Conservation (phyloP, 1,284 basidiomycete genomes). For the Rhodotorula sp. region DNA sequence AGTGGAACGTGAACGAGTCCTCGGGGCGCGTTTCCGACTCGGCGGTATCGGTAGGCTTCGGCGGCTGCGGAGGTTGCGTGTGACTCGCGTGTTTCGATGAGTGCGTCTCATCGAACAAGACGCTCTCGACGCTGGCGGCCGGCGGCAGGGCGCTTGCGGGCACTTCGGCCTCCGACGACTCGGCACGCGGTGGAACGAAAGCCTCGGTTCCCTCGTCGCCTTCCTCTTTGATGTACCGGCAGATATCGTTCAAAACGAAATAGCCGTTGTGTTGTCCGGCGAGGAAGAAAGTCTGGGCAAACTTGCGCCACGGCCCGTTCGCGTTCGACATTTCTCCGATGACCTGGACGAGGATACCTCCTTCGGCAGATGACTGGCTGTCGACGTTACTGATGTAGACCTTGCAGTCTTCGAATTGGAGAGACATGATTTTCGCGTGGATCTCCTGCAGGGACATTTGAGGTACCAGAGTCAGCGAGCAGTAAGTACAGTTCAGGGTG, state of each 20-base stretch:
- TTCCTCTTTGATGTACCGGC: conserved; percentile 90
- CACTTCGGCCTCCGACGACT: background rate
- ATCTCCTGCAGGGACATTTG: conserved; percentile 70
- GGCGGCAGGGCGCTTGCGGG: conserved; percentile 36
- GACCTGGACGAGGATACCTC: conserved; percentile 95
- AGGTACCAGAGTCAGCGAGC: background rate
- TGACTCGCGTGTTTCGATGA: background rate
- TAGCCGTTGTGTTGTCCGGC: conserved; percentile 99
- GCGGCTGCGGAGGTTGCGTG: conserved; percentile 8
- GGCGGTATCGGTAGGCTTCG: conserved; percentile 22
- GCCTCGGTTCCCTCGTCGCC: conserved; percentile 56
- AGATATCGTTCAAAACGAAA: conserved; percentile 99
- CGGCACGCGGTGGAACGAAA: conserved; percentile 8
- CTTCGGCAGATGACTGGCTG: conserved; percentile 73
- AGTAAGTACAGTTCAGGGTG: too few species aligned
- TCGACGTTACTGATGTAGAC: conserved; percentile 55
- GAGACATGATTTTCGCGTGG: conserved; percentile 88
- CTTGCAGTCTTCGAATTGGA: conserved; percentile 94
- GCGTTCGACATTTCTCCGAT: conserved; percentile 95
- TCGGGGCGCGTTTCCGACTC: conserved; percentile 17
- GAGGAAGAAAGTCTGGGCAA: conserved; percentile 99
- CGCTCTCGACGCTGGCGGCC: conserved; percentile 31
- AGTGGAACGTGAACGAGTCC: conserved; percentile 25
- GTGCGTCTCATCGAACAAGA: conserved; percentile 20
- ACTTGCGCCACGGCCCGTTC: conserved; percentile 86